Evolutionary conservation across 768 basidiomycete genomes (phyloP).

Genomic region (Suillus brevipes): DNA sequence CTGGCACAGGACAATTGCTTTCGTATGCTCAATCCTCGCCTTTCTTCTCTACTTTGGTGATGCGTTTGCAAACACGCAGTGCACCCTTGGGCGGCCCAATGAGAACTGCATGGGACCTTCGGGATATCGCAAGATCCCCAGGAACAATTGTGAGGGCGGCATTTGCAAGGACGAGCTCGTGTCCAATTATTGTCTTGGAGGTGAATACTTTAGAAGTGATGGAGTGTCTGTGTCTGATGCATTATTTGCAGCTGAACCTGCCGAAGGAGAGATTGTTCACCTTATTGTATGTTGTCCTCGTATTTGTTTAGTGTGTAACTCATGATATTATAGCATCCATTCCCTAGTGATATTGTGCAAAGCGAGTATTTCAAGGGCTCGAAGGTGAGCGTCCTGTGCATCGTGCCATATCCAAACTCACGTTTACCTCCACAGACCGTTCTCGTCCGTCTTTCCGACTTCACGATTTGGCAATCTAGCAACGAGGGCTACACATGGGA

Average conservation of each 20-base stretch:
- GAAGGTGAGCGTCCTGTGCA: constrained; percentile 41
- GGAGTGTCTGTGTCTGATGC: not conserved
- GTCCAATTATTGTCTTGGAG: constrained; percentile 76
- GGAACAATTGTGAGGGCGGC: constrained; percentile 76
- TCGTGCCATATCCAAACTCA: not conserved
- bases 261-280: too few relatives aligned
- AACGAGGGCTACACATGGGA: constrained; percentile 96
- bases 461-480: constrained; percentile 87
- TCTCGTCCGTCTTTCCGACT: constrained; percentile 75
- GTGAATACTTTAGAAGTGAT: constrained; percentile 34
- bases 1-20: constrained; percentile 25
- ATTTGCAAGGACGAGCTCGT: constrained; percentile 68
- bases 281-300: too few relatives aligned
- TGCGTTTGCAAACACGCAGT: constrained; percentile 55
- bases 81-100: constrained; percentile 46
- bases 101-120: constrained; percentile 83
- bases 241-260: constrained; percentile 23
- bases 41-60: constrained; percentile 23
- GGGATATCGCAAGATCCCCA: constrained; percentile 90
- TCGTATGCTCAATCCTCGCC: constrained; percentile 24
- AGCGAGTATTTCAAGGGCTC: constrained; percentile 85
- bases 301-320: not conserved
- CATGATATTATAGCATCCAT: constrained; percentile 52
- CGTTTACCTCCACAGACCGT: constrained; percentile 55
- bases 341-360: constrained; percentile 64